Evolutionary conservation across 2,329 filamentous ascomycete species (phyloP).

Genomic region (Hypoxylon sp.): DNA sequence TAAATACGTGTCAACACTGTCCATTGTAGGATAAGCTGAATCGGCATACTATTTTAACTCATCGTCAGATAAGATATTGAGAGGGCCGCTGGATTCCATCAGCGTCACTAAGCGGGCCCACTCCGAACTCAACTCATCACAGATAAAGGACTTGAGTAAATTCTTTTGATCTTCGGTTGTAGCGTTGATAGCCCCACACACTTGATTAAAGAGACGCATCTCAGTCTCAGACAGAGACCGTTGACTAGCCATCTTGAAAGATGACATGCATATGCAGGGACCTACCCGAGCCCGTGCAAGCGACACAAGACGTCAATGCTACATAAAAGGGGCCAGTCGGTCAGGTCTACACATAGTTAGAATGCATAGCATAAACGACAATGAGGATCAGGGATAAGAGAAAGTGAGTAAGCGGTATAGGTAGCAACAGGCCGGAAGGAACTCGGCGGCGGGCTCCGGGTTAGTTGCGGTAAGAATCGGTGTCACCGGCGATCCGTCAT

Average conservation of each 20-base stretch:
- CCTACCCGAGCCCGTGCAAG: background rate
- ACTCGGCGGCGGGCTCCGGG: slow-evolving; percentile 7
- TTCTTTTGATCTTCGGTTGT: slow-evolving; percentile 31
- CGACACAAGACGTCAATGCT: background rate
- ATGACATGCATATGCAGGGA: background rate
- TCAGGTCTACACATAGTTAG: background rate
- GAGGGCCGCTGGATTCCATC: slow-evolving; percentile 35
- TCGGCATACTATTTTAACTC: slow-evolving; percentile 41
- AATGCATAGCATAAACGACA: background rate
- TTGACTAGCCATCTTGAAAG: slow-evolving; percentile 28
- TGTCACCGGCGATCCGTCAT: background rate
- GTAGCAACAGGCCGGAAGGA: background rate
- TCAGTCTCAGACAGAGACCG: slow-evolving; percentile 28
- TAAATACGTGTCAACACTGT: slow-evolving; percentile 10
- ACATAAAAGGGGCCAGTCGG: background rate
- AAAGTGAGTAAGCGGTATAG: no score
- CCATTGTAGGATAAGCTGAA: background rate
- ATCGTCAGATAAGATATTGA: slow-evolving; percentile 38
- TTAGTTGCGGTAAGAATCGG: slow-evolving; percentile 13
- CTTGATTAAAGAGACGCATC: slow-evolving; percentile 37
- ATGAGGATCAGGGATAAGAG: no score
- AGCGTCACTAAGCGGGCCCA: slow-evolving; percentile 29
- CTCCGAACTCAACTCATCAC: slow-evolving; percentile 29
- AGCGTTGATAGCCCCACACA: slow-evolving; percentile 32
- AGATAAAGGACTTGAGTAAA: slow-evolving; percentile 29